Base-by-base conservation (phyloP, 2,329 filamentous ascomycete species). In the Rhinocladiella similis region DNA sequence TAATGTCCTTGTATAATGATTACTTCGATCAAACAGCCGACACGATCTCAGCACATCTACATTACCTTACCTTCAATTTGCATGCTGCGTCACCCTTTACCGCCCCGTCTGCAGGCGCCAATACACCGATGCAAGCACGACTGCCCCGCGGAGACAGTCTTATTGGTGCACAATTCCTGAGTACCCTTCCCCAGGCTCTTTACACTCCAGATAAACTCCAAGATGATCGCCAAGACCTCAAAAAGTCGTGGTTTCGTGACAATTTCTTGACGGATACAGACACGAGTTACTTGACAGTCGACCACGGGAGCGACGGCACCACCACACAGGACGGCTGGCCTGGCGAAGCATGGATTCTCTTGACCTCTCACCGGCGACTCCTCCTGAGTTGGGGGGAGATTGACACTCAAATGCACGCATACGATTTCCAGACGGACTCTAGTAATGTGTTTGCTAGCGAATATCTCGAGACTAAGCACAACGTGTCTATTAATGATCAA, bases 281-380 rank as follows among this genome's bases (percentile, higher is more conserved):
- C 18, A 61, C 69, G 2, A 75, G 77, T 20, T 88, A 86, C 63
- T 85, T 82, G 56, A 72, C 71, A 5, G 72, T 36, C 13, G 25
- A 49, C 10, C 38, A 36, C 6, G 45, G 16, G 12, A 10, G 35
- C 18, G 66, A 76, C 7, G 65, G 69, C 25, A 63, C 72, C 39
- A 47, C 63, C 10, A 86, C 84, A 0, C 66, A 74, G 1, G 77
- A 85, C 69, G 85, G 85, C 10, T 88, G 85, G 85, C 85, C 85
- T 0, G 80, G 78, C n/a, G 80, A 83, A 62, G 75, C 77, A 18
- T 84, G 78, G 62, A 69, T 86, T 33, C 81, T 84, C 61, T 76
- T 86, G 43, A 72, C 75, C 1, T 72, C 76, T 46, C 74, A 75
- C n/a, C 78, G 78, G 61, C 75, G 85, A 29, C 63, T 87, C 1